Percentiles rank a stretch among this genome's conserved stretches.
These are phyloP conservation scores for Myriosclerotinia curreyana DNA, from an alignment of 2,329 filamentous ascomycete species.

Conservation along the genomic window DNA sequence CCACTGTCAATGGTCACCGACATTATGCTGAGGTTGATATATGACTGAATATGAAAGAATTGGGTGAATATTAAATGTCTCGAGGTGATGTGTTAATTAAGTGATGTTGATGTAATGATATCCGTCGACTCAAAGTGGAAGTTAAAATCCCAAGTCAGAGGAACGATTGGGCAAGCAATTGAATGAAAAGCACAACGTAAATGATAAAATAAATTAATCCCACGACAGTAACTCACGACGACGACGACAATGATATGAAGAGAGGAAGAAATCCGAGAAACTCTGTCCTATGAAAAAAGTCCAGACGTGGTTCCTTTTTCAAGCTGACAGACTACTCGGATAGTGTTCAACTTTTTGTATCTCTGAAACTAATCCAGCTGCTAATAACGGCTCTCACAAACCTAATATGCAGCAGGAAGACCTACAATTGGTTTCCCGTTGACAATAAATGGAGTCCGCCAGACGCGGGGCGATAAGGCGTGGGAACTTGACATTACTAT, in stretches of 20 bases:
- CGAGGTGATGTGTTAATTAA: not conserved
- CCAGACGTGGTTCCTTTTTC: not conserved
- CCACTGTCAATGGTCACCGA: slow-evolving; percentile 34
- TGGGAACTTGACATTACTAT: not conserved
- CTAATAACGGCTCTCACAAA: not conserved
- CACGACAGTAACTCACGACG: not conserved
- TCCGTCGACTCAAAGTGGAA: not conserved
- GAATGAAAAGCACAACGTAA: not conserved
- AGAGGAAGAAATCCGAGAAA: not conserved
- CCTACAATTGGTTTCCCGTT: not conserved
- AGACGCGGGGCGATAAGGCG: not conserved
- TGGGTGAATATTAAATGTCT: not conserved
- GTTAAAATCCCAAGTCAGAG: not conserved
- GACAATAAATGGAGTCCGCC: slow-evolving; percentile 7
- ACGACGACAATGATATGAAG: not conserved
- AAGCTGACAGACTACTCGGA: not conserved
- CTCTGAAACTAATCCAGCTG: not conserved
- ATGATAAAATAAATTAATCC: not conserved
- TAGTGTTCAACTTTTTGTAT: not conserved
- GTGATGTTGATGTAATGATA: not conserved
- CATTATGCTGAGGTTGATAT: slow-evolving; percentile 23
- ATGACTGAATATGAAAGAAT: not conserved
- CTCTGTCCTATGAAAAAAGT: not conserved
- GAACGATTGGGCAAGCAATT: not conserved
- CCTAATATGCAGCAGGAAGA: not conserved